A percentile compares a stretch with the other conserved stretches of the same genome.
Evolutionary conservation across 768 basidiomycete genomes (phyloP).

Genomic region (Austroboletus festivus): DNA sequence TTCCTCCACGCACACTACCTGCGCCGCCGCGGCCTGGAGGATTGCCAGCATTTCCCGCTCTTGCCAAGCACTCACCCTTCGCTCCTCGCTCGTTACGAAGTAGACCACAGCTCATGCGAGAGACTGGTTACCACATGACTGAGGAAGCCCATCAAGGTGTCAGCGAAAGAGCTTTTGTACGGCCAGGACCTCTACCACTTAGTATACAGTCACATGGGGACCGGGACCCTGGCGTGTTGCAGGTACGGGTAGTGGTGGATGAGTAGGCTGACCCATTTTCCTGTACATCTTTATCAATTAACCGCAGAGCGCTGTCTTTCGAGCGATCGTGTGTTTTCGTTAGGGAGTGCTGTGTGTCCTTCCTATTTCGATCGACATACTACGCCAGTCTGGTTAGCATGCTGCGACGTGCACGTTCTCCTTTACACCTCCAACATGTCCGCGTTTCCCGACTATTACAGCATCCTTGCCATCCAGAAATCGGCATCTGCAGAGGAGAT

Average conservation of each 20-base stretch:
- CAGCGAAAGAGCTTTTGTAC: conserved; percentile 35
- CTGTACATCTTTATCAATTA: too few relatives aligned
- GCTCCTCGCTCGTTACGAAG: conserved; percentile 2
- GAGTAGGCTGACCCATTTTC: conserved; percentile 3
- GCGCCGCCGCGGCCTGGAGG: background rate
- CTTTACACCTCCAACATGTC: conserved; percentile 67
- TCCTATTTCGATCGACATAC: conserved; percentile 2
- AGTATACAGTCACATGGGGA: conserved; percentile 18
- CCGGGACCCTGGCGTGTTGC: conserved; percentile 1
- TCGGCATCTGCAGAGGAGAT: conserved; percentile 68
- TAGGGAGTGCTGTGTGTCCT: background rate
- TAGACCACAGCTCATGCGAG: conserved; percentile 21
- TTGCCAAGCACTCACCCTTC: background rate
- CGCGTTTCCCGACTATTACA: conserved; percentile 78
- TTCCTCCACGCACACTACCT: background rate
- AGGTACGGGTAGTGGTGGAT: conserved; percentile 17
- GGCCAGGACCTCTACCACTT: conserved; percentile 44
- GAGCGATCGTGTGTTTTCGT: conserved; percentile 23
- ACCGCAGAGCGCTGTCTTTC: conserved; percentile 10
- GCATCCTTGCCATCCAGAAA: conserved; percentile 51
- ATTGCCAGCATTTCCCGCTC: conserved; percentile 1
- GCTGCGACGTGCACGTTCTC: too few relatives aligned
- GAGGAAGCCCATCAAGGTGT: too few relatives aligned
- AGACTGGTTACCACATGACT: too few relatives aligned
- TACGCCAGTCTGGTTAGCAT: too few relatives aligned